phyloP scores from a whole-genome alignment of 2,329 filamentous ascomycete genomes.

The Fusarium sp. region DNA sequence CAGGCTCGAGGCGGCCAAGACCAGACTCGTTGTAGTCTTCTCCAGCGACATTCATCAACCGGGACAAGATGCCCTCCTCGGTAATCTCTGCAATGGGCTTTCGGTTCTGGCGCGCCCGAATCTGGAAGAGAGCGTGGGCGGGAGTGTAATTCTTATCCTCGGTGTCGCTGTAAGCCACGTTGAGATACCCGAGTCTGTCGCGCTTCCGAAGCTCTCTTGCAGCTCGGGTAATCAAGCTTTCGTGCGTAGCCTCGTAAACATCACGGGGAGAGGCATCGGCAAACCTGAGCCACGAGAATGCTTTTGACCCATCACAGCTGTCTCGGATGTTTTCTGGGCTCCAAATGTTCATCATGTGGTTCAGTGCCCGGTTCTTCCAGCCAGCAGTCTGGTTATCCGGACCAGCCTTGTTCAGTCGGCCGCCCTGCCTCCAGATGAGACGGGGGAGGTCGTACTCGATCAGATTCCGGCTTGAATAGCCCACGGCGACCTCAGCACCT shows the following conservation, averaged over 20 bases:
- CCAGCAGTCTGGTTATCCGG: constrained; percentile 79
- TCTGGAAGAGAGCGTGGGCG: constrained; percentile 82
- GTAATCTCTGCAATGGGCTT: constrained; percentile 76
- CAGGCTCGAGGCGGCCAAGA: constrained; percentile 82
- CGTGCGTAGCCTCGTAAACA: constrained; percentile 74
- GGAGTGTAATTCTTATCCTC: constrained; percentile 73
- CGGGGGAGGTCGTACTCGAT: constrained; percentile 88
- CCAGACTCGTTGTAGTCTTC: constrained; percentile 74
- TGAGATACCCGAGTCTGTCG: constrained; percentile 73
- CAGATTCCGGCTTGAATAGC: constrained; percentile 86
- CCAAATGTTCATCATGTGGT: constrained; percentile 91
- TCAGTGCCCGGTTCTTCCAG: constrained; percentile 80
- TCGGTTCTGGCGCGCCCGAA: constrained; percentile 75
- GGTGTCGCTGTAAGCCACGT: constrained; percentile 75
- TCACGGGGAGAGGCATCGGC: constrained; percentile 80
- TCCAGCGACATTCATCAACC: constrained; percentile 82
- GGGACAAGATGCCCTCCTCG: constrained; percentile 75
- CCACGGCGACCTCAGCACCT: constrained; percentile 79
- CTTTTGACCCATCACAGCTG: constrained; percentile 68
- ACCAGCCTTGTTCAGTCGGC: constrained; percentile 79
- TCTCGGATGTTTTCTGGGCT: constrained; percentile 79
- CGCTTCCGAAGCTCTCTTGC: constrained; percentile 65
- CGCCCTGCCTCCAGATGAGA: constrained; percentile 83
- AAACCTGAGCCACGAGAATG: constrained; percentile 93
- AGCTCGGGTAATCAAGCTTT: constrained; percentile 79